phyloP scores from a whole-genome alignment of 2,329 filamentous ascomycete species.

The Cercospora zeina region DNA sequence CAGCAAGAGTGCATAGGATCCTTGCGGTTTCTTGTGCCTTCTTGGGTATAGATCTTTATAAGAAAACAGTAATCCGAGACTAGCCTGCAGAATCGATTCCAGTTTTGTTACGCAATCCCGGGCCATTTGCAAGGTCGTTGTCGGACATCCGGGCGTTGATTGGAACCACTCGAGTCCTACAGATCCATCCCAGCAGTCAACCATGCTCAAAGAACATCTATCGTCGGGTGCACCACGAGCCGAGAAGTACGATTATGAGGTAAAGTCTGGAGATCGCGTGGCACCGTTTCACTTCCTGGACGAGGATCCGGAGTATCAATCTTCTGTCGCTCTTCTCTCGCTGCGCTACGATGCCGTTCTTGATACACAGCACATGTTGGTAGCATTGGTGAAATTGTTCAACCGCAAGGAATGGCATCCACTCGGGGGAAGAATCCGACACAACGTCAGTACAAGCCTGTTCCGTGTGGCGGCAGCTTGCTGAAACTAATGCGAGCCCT shows the following conservation, averaged over 20 bases:
- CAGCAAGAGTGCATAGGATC: neutral
- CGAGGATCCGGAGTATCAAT: constrained; percentile 7
- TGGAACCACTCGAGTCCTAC: no score
- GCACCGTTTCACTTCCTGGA: constrained; percentile 13
- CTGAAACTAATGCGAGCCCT: neutral
- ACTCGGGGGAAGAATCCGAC: constrained; percentile 12
- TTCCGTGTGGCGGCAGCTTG: neutral
- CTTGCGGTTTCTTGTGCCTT: neutral
- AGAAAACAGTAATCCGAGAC: neutral
- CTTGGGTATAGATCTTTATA: neutral
- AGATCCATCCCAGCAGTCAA: neutral
- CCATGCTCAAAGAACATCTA: neutral
- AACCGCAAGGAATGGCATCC: constrained; percentile 2
- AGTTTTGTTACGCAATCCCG: no score
- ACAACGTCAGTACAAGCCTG: neutral
- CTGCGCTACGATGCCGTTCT: constrained; percentile 10
- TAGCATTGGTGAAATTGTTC: neutral
- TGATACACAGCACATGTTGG: constrained; percentile 3
- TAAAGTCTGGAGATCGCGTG: neutral
- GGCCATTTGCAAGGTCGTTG: no score
- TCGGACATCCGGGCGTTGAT: no score
- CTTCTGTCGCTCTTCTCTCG: neutral
- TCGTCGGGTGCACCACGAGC: neutral
- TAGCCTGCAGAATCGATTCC: neutral
- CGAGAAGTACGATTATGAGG: neutral